Evolutionary conservation across 176 grass and related monocot genomes (phyloP), one percentile per base, ranked within the genome.

Genomic region (Elaeis guineensis): DNA sequence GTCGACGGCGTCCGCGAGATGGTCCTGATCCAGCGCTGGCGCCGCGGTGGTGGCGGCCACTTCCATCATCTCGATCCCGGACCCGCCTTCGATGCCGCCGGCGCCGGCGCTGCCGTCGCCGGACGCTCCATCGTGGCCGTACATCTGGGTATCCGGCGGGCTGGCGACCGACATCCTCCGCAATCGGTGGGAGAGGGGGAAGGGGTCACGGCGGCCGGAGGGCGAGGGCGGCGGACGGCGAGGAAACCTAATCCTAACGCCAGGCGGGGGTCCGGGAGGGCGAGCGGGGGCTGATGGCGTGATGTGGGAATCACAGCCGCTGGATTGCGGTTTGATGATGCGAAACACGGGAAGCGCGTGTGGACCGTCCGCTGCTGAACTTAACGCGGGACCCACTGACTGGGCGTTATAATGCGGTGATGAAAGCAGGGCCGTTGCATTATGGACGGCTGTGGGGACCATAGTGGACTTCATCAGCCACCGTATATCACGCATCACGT

Each of bases 121-220:
- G 79, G 72, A 64, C 79, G 76, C 82, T 5, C 64, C 77, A 58
- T 44, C 35, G 35, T 44, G 35, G 9, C 35, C 35, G 35, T 44
- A 44, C 11, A 44, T 44, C 35, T 44, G 11, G 35, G 35, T 44
- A 0, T 30, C 80, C 57, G 8, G 67, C 1, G 51, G 32, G 54
- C 65, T 65, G 23, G 54, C 59, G 51, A 72, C 80, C 22, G 84
- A 65, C 80, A 94, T 94, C 25, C 35, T 67, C n/a, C 39, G 65
- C 56, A 57, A 65, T 78, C 50, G 75, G 51, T 60, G 71, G 17
- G 54, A 17, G 16, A 53, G 7, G 25, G 32, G 55, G 29, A n/a
- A 11, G 50, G 26, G 61, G 55, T 19, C 11, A 44, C 35, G 35
- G 35, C 35, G 35, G 35, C 35, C 35, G 35, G 71, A 24, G 25